A percentile compares a stretch with the other conserved stretches of the same genome.
Evolutionary conservation across 371 early-diverging fungal genomes (phyloP).

Genomic region (Circinella umbellata): DNA sequence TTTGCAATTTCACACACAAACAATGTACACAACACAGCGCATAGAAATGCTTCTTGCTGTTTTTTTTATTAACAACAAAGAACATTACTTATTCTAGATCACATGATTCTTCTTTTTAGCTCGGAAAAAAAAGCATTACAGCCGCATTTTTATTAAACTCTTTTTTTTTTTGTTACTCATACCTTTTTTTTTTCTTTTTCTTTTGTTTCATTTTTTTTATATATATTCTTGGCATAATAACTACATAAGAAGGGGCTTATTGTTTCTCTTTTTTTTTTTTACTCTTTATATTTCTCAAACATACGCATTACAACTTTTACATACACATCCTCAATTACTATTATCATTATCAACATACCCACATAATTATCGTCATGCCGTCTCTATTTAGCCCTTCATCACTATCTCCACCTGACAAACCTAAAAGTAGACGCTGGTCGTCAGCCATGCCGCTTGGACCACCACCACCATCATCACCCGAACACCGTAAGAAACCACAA

Average conservation of each 20-base stretch:
- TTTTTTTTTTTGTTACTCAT: neutral
- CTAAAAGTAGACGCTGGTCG: slow-evolving; percentile 7
- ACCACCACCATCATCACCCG: neutral
- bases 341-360: neutral
- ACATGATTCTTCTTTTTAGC: neutral
- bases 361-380: neutral
- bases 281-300: too few relatives aligned
- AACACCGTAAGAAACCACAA: slow-evolving; percentile 6
- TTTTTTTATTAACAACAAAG: neutral
- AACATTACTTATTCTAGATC: neutral
- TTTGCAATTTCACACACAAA: too few relatives aligned
- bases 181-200: neutral
- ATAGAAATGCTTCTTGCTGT: neutral
- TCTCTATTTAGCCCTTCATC: slow-evolving; percentile 1
- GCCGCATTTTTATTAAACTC: neutral
- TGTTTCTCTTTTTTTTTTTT: neutral
- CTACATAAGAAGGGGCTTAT: neutral
- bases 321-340: neutral
- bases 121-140: slow-evolving; percentile 1
- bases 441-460: slow-evolving; percentile 2
- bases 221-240: neutral
- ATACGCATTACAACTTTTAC: too few relatives aligned
- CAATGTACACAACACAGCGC: too few relatives aligned
- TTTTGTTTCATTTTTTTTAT: neutral
- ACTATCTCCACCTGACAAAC: neutral